phyloP scores from a whole-genome alignment of 257 asterid genomes.

The Linderniella brevidens region DNA sequence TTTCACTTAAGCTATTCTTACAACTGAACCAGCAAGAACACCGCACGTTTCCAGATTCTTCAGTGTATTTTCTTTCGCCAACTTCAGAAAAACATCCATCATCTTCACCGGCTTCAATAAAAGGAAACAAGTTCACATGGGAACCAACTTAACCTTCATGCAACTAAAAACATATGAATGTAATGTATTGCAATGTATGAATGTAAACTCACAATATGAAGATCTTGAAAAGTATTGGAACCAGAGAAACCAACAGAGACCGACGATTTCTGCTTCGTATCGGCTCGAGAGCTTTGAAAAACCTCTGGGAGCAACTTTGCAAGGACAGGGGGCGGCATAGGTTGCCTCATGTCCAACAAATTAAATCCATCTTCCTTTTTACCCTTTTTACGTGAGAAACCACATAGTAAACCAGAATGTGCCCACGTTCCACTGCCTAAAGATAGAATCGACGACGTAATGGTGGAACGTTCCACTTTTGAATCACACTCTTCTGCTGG shows the following conservation, averaged over 20 bases:
- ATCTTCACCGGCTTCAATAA: conserved; percentile 68
- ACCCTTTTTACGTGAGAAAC: conserved; percentile 18
- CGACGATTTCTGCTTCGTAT: conserved; percentile 84
- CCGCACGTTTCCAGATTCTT: conserved; percentile 89
- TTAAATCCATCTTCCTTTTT: conserved; percentile 21
- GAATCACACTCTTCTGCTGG: conserved; percentile 19
- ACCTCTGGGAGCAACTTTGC: conserved; percentile 55
- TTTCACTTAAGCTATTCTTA: conserved; percentile 16
- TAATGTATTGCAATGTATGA: not conserved
- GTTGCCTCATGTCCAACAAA: conserved; percentile 56
- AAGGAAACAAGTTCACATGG: conserved; percentile 8
- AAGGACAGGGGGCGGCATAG: conserved; percentile 88
- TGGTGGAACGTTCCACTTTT: conserved; percentile 29
- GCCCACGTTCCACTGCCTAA: conserved; percentile 82
- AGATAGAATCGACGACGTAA: conserved; percentile 61
- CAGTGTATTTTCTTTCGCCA: conserved; percentile 63
- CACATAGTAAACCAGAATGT: conserved; percentile 24
- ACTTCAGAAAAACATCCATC: conserved; percentile 77
- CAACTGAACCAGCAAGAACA: conserved; percentile 95
- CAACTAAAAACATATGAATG: not conserved
- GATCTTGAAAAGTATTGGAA: conserved; percentile 63
- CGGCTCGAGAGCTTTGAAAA: conserved; percentile 75
- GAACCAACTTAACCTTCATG: not conserved
- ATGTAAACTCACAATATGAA: conserved; percentile 65
- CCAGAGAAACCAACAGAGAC: conserved; percentile 33